Evolutionary conservation across 441 rosid species (phyloP).

Genomic region (Isatis lusitanica): DNA sequence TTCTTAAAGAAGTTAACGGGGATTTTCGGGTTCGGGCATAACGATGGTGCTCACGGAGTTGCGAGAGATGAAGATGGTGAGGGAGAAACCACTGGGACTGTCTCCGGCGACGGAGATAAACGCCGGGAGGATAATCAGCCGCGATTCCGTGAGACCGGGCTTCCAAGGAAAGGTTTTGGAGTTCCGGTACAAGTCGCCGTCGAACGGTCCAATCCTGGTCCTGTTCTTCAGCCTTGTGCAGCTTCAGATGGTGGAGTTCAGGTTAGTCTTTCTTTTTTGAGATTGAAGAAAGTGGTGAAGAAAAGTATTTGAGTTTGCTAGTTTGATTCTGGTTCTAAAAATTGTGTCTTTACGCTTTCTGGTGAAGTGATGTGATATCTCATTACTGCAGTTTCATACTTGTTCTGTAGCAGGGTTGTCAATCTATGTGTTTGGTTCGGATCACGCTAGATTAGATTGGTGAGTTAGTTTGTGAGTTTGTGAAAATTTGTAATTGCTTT

Average conservation of each 20-base stretch:
- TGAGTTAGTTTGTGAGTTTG: background rate
- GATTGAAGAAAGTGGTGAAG: background rate
- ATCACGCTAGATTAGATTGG: background rate
- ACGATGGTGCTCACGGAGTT: conserved; percentile 52
- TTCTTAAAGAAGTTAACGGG: conserved; percentile 79
- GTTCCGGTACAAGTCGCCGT: conserved; percentile 75
- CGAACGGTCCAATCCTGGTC: conserved; percentile 59
- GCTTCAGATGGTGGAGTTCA: conserved; percentile 81
- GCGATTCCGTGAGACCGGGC: conserved; percentile 52
- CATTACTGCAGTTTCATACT: background rate
- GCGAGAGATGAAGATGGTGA: conserved; percentile 41
- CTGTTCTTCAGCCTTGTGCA: conserved; percentile 55
- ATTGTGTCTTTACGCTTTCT: background rate
- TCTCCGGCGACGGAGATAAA: conserved; percentile 22
- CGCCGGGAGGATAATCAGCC: conserved; percentile 28
- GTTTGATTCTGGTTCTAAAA: background rate
- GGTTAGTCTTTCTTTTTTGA: conserved; percentile 39
- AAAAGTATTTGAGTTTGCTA: background rate
- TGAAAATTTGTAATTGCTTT: background rate
- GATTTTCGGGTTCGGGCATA: conserved; percentile 63
- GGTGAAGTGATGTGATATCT: background rate
- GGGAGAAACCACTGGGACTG: conserved; percentile 29
- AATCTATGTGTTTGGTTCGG: background rate
- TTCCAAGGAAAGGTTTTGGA: conserved; percentile 70
- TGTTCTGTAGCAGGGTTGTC: conserved; percentile 14